Percentiles rank a stretch among this genome's conserved stretches.
phyloP scores from a whole-genome alignment of 768 basidiomycete genomes.

The Cantharellus anzutake region DNA sequence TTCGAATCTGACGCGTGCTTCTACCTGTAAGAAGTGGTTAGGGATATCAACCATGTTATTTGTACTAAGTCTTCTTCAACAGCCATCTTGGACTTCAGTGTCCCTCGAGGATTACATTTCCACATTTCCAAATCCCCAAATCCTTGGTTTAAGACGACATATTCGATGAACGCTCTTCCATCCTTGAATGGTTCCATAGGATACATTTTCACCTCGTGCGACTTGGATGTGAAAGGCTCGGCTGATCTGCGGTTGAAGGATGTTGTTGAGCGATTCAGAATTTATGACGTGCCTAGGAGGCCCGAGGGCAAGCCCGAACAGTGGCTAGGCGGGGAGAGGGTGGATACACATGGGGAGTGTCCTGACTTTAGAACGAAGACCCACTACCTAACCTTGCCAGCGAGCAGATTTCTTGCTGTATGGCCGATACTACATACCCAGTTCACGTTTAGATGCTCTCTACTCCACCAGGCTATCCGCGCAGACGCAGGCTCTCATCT shows the following conservation, averaged over 20 bases:
- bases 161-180: slow-evolving; percentile 84
- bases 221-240: slow-evolving; percentile 51
- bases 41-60: not conserved
- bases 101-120: slow-evolving; percentile 63
- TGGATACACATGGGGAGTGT: slow-evolving; percentile 51
- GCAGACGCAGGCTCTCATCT: slow-evolving; percentile 64
- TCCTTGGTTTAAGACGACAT: slow-evolving; percentile 71
- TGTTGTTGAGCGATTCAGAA: slow-evolving; percentile 73
- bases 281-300: slow-evolving; percentile 61
- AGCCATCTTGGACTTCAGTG: slow-evolving; percentile 85
- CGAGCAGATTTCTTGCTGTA: slow-evolving; percentile 76
- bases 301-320: slow-evolving; percentile 66
- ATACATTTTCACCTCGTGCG: slow-evolving; percentile 83
- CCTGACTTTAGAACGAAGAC: not conserved
- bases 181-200: slow-evolving; percentile 83
- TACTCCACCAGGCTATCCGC: slow-evolving; percentile 68
- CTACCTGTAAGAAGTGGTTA: slow-evolving; percentile 36
- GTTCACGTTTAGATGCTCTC: slow-evolving; percentile 71
- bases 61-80: slow-evolving; percentile 4
- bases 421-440: slow-evolving; percentile 79
- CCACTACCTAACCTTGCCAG: not conserved
- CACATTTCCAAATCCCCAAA: slow-evolving; percentile 81
- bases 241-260: slow-evolving; percentile 66
- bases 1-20: slow-evolving; percentile 74
- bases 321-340: slow-evolving; percentile 62